These are phyloP conservation scores for Gossypioides kirkii DNA, from an alignment of 345 rosid species.

Conservation along the genomic window DNA sequence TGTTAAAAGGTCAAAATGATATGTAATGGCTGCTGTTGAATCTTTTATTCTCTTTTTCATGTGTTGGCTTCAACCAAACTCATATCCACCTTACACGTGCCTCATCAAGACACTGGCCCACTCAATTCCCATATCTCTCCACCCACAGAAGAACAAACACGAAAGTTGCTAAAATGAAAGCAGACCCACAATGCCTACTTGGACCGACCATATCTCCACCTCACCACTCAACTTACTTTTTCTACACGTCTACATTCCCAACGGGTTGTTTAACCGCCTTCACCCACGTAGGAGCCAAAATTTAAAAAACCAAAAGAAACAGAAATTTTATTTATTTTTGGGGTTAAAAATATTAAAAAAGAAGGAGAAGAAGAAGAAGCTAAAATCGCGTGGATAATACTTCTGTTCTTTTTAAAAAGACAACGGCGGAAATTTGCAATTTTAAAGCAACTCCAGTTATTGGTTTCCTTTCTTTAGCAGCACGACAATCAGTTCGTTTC, in stretches of 20 bases:
- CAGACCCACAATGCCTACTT: slow-evolving; percentile 31
- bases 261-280: slow-evolving; percentile 32
- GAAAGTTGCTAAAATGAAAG: not conserved
- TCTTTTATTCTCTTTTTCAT: no score
- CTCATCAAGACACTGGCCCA: not conserved
- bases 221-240: slow-evolving; percentile 15
- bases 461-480: slow-evolving; percentile 18
- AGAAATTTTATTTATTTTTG: not conserved
- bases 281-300: not conserved
- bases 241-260: slow-evolving; percentile 37
- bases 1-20: not conserved
- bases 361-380: no score
- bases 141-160: not conserved
- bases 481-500: slow-evolving; percentile 3
- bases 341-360: not conserved
- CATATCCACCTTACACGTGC: not conserved
- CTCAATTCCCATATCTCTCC: no score
- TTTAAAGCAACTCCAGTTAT: slow-evolving; percentile 8
- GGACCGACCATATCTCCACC: slow-evolving; percentile 30
- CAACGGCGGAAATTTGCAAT: not conserved
- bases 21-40: not conserved
- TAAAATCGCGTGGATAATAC: not conserved
- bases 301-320: not conserved
- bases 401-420: not conserved
- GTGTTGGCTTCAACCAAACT: no score